Percentiles rank a stretch among this genome's conserved stretches.
Conservation (phyloP, 2,329 filamentous ascomycete genomes). For the Biscogniauxia mediterranea region DNA sequence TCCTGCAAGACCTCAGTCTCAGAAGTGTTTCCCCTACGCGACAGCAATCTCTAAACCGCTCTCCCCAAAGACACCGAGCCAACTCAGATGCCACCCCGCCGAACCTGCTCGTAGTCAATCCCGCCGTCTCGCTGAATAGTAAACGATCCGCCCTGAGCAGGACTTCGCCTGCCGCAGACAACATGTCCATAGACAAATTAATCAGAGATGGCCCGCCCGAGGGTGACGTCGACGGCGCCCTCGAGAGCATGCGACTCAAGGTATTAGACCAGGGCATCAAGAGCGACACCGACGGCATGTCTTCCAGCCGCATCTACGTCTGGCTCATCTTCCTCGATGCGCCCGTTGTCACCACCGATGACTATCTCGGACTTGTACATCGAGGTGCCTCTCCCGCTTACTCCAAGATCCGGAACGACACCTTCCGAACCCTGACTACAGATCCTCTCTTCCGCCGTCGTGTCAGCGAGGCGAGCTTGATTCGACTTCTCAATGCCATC, state of each 20-base stretch:
- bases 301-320: slow-evolving; percentile 87
- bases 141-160: slow-evolving; percentile 45
- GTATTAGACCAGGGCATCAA: slow-evolving; percentile 75
- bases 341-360: slow-evolving; percentile 78
- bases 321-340: slow-evolving; percentile 94
- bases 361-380: slow-evolving; percentile 86
- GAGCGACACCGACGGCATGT: slow-evolving; percentile 81
- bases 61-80: slow-evolving; percentile 60
- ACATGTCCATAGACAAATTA: slow-evolving; percentile 68
- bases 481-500: slow-evolving; percentile 89
- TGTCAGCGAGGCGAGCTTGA: slow-evolving; percentile 92
- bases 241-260: slow-evolving; percentile 70
- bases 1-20: slow-evolving; percentile 39
- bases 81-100: slow-evolving; percentile 67
- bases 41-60: slow-evolving; percentile 39
- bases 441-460: slow-evolving; percentile 95
- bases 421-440: slow-evolving; percentile 92
- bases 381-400: slow-evolving; percentile 93
- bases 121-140: slow-evolving; percentile 35
- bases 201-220: slow-evolving; percentile 77
- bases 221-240: slow-evolving; percentile 63
- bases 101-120: slow-evolving; percentile 35
- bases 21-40: slow-evolving; percentile 36
- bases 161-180: slow-evolving; percentile 50
- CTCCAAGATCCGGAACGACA: slow-evolving; percentile 97